Conservation (phyloP, 2,329 filamentous ascomycete species). For the Talaromyces sp. region DNA sequence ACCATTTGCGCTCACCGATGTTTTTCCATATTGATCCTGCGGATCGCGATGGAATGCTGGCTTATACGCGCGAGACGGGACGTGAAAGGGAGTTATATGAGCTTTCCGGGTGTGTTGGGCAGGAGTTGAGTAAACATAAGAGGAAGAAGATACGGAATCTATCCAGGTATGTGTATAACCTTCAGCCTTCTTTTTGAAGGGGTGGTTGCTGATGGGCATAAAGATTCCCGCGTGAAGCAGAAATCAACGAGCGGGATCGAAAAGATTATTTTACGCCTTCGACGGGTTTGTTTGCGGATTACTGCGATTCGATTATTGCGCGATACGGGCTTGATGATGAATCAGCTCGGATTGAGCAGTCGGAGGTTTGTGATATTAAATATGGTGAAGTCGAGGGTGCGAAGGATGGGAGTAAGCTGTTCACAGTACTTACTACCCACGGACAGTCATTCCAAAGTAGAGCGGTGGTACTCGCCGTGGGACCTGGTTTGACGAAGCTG, state of each 20-base stretch:
- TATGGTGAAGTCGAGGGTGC: constrained; percentile 52
- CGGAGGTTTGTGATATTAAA: constrained; percentile 60
- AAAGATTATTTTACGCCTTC: constrained; percentile 70
- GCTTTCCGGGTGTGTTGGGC: constrained; percentile 72
- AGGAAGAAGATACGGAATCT: constrained; percentile 61
- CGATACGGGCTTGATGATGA: constrained; percentile 57
- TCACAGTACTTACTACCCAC: constrained; percentile 60
- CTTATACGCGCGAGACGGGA: constrained; percentile 62
- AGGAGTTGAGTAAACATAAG: constrained; percentile 75
- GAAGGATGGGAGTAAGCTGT: constrained; percentile 54
- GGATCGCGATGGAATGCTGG: constrained; percentile 71
- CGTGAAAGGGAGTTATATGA: constrained; percentile 66
- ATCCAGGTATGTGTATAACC: constrained; percentile 42
- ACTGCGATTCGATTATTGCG: constrained; percentile 58
- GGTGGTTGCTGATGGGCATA: background rate
- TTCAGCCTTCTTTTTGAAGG: background rate
- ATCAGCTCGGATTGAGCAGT: constrained; percentile 56
- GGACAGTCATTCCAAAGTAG: constrained; percentile 56
- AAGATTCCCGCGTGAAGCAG: constrained; percentile 38
- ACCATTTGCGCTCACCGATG: constrained; percentile 73
- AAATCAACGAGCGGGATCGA: constrained; percentile 65
- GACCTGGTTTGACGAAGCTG: constrained; percentile 62
- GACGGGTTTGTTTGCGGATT: constrained; percentile 60
- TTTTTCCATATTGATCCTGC: constrained; percentile 78
- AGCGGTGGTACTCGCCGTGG: constrained; percentile 68